phyloP scores from a whole-genome alignment of 2,329 filamentous ascomycete species.

The Neofusicoccum umdonicola region DNA sequence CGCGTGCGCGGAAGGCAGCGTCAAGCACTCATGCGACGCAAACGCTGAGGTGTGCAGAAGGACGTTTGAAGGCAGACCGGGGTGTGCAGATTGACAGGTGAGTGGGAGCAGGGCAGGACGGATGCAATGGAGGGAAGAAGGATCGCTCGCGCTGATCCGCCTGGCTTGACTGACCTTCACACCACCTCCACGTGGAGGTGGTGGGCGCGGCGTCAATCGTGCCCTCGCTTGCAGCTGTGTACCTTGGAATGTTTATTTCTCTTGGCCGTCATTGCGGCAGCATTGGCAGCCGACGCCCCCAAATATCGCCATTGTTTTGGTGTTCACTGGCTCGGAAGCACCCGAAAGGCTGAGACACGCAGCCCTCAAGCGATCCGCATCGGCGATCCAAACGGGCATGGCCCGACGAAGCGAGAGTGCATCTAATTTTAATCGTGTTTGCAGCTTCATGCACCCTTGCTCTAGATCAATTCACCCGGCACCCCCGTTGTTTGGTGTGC shows the following conservation, averaged over 20 bases:
- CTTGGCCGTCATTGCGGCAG: background rate
- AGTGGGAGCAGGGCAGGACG: background rate
- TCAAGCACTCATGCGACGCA: background rate
- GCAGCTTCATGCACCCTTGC: background rate
- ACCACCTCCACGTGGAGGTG: background rate
- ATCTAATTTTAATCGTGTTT: constrained; percentile 1
- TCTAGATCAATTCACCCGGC: background rate
- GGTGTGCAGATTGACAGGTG: background rate
- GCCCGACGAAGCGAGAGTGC: constrained; percentile 5
- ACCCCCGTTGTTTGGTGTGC: background rate
- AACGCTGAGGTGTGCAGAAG: background rate
- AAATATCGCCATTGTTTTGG: background rate
- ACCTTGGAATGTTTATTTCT: background rate
- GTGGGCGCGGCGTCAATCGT: background rate
- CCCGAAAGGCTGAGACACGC: constrained; percentile 6
- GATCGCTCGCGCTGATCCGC: background rate
- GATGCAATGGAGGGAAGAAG: background rate
- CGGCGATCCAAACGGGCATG: constrained; percentile 6
- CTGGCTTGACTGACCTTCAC: background rate
- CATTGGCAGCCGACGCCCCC: background rate
- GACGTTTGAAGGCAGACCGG: background rate
- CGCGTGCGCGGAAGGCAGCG: too few species aligned
- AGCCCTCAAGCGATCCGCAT: background rate
- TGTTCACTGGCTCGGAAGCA: constrained; percentile 6
- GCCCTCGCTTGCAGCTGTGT: background rate